Evolutionary conservation across 1,284 basidiomycete genomes (phyloP), one percentile per base, ranked within the genome.

Genomic region (Peniophora sp.): DNA sequence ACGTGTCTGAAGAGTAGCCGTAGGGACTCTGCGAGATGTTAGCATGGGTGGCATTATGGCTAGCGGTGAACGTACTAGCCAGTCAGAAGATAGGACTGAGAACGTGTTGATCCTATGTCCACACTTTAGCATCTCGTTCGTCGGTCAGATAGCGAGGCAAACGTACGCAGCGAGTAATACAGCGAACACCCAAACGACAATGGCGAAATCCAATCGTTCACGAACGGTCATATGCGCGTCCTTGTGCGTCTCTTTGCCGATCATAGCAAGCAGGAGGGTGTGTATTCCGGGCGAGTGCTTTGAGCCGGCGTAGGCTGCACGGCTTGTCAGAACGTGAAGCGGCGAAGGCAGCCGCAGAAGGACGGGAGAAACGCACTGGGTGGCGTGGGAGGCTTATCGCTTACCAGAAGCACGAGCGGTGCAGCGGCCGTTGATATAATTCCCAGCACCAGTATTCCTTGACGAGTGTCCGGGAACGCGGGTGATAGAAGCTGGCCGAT

Each of bases 1-100:
- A 73, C 14, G 67, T 72, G 50, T 78, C 72, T 22, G 76, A 69
- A 0, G 80, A 79, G 63, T 91, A 92, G 1, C 87, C 87, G 36
- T 73, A 70, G 17, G 88, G 88, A 65, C 77, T 67, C 86, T 89
- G n/a, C n/a, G n/a, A n/a, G n/a, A n/a, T n/a, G n/a, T n/a, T n/a
- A n/a, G n/a, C n/a, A n/a, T n/a, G n/a, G n/a, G n/a, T n/a, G n/a
- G n/a, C n/a, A n/a, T n/a, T n/a, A n/a, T n/a, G n/a, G n/a, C n/a
- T n/a, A n/a, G n/a, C n/a, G n/a, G n/a, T n/a, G 23, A 20, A 66
- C 77, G 55, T 55, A 86, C 87, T 52, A 90, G 67, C 56, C 85
- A 77, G 60, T 90, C 77, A 16, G 71, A 75, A 1, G 83, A 81
- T 24, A 90, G 68, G 20, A 88, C 70, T 2, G 79, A 74, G 58